Conservation (phyloP, 768 basidiomycete genomes). For the Auricularia heimuer region DNA sequence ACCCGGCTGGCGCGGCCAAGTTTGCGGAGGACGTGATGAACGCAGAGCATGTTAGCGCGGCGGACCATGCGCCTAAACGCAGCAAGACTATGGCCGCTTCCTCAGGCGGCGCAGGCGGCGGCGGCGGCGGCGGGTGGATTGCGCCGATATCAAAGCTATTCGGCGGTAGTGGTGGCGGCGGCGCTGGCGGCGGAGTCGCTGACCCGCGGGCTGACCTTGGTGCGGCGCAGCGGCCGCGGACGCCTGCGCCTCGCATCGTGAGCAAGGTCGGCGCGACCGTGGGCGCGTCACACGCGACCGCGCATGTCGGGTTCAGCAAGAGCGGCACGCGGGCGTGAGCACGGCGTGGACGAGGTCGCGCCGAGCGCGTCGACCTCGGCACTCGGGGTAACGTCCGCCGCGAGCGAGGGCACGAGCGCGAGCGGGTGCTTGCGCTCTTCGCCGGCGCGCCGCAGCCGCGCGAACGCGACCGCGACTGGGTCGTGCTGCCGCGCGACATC, state of each 20-base stretch:
- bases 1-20: slow-evolving; percentile 64
- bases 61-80: slow-evolving; percentile 22
- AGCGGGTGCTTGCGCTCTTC: slow-evolving; percentile 74
- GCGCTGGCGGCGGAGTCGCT: slow-evolving; percentile 14
- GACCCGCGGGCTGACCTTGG: slow-evolving; percentile 11
- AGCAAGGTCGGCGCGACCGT: slow-evolving; percentile 81
- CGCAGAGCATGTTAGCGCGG: slow-evolving; percentile 34
- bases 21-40: slow-evolving; percentile 65
- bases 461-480: slow-evolving; percentile 43
- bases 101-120: slow-evolving; percentile 7
- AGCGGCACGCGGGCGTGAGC: slow-evolving; percentile 50
- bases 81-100: slow-evolving; percentile 2
- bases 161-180: slow-evolving; percentile 22
- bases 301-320: slow-evolving; percentile 86
- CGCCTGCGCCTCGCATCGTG: slow-evolving; percentile 37
- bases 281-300: slow-evolving; percentile 81
- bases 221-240: not conserved
- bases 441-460: slow-evolving; percentile 64
- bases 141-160: slow-evolving; percentile 80
- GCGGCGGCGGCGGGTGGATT: slow-evolving; percentile 55
- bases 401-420: not conserved
- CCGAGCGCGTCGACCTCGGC: not conserved
- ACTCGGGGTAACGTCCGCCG: slow-evolving; percentile 10
- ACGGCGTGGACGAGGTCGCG: slow-evolving; percentile 31
- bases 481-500: slow-evolving; percentile 45